These are phyloP conservation scores for Musa acuminata DNA, from an alignment of 176 grass and related monocot genomes.

Conservation along the genomic window DNA sequence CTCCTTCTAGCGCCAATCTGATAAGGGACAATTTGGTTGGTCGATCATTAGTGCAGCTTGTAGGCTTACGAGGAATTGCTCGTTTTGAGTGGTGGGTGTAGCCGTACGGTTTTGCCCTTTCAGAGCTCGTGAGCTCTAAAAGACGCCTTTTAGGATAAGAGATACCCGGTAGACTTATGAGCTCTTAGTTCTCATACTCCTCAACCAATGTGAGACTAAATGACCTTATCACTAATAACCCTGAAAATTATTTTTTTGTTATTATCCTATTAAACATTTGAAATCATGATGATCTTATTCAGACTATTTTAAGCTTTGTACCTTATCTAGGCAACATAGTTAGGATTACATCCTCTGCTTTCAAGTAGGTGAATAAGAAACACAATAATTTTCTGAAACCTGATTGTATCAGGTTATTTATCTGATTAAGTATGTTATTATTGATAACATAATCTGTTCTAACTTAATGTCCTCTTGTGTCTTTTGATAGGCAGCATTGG, in stretches of 20 bases:
- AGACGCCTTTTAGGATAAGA: no score
- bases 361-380: slow-evolving; percentile 1
- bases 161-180: no score
- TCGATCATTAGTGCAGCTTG: no score
- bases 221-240: background rate
- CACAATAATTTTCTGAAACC: background rate
- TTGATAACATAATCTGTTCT: background rate
- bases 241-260: background rate
- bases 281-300: background rate
- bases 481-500: slow-evolving; percentile 62
- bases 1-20: no score
- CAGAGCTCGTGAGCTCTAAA: no score
- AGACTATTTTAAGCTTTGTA: background rate
- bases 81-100: no score
- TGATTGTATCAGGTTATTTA: background rate
- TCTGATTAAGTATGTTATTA: background rate
- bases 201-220: no score
- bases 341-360: background rate
- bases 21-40: no score
- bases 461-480: slow-evolving; percentile 1
- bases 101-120: no score
- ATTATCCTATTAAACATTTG: background rate
- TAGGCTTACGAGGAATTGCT: no score
- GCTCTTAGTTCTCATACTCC: no score
- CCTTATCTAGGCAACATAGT: background rate